Percentiles rank a stretch among this genome's conserved stretches.
Evolutionary conservation across 768 basidiomycete species (phyloP).

Genomic region (Thelephora aurantiotincta): DNA sequence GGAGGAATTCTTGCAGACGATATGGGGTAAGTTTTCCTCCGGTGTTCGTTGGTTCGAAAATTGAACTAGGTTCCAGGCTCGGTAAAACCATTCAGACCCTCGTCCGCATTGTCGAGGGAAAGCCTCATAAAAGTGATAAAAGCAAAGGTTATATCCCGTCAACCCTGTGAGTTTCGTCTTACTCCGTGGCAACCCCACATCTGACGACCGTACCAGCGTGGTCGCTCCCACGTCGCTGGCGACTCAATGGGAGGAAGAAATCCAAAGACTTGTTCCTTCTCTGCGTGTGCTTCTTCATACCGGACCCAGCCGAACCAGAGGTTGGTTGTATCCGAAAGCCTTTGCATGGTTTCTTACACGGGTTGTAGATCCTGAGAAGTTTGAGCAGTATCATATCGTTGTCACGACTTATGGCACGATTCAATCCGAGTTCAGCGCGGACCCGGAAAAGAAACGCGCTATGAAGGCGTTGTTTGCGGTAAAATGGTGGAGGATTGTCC

Average conservation of each 20-base stretch:
- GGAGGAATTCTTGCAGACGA: conserved; percentile 92
- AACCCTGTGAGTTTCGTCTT: conserved; percentile 41
- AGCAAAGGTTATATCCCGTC: conserved; percentile 56
- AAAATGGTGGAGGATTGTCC: conserved; percentile 75
- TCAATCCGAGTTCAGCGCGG: conserved; percentile 58
- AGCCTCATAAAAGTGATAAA: conserved; percentile 53
- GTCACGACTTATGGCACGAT: conserved; percentile 83
- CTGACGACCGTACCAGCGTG: conserved; percentile 36
- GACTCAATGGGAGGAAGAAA: conserved; percentile 83
- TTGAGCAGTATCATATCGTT: conserved; percentile 52
- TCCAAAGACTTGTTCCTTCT: conserved; percentile 51
- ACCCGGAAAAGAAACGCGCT: conserved; percentile 19
- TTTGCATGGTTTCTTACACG: background rate
- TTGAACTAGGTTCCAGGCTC: conserved; percentile 27
- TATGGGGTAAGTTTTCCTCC: conserved; percentile 48
- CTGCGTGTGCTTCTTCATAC: conserved; percentile 76
- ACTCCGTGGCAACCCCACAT: background rate
- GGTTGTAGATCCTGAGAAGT: conserved; percentile 33
- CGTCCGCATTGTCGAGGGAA: conserved; percentile 74
- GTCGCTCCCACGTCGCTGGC: conserved; percentile 81
- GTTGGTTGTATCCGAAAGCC: conserved; percentile 23
- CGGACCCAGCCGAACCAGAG: conserved; percentile 55
- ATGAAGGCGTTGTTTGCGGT: conserved; percentile 54
- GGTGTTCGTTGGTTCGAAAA: background rate
- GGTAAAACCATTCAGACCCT: conserved; percentile 91